Conservation (phyloP, 129 eudicot species). For the Flaveria linearis region DNA sequence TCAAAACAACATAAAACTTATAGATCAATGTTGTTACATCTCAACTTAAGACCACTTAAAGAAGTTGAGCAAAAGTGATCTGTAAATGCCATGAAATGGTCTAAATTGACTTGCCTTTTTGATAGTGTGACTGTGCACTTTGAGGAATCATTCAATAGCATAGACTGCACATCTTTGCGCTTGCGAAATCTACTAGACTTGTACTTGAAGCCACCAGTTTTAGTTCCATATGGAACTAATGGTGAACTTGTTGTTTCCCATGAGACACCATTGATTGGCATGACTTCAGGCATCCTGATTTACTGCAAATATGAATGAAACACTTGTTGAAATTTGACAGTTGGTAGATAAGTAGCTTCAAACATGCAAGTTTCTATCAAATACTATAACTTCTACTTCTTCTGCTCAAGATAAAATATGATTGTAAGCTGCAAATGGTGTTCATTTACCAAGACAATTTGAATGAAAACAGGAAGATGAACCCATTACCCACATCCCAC, state of each 20-base stretch:
- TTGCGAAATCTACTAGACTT: constrained; percentile 9
- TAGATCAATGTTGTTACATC: not conserved
- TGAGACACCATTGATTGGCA: constrained; percentile 11
- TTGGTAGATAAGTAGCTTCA: not conserved
- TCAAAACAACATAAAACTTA: not conserved
- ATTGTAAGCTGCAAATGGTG: too few relatives aligned
- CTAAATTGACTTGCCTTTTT: constrained; percentile 19
- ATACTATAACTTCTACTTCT: too few relatives aligned
- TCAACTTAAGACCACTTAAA: not conserved
- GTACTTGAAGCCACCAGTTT: not conserved
- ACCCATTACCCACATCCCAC: not conserved
- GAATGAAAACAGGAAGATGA: not conserved
- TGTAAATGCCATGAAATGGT: not conserved
- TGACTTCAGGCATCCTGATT: constrained; percentile 18
- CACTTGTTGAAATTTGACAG: not conserved
- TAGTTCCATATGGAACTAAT: not conserved
- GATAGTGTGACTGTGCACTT: constrained; percentile 3
- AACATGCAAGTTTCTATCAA: too few relatives aligned
- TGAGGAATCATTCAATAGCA: not conserved
- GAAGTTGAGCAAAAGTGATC: not conserved
- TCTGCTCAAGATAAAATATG: too few relatives aligned
- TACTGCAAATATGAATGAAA: constrained; percentile 16
- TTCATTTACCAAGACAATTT: too few relatives aligned
- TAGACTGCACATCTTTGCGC: not conserved
- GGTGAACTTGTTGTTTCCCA: constrained; percentile 18